Conservation (phyloP, 192 early-diverging fungal genomes). For the Backusella liffmaniae region DNA sequence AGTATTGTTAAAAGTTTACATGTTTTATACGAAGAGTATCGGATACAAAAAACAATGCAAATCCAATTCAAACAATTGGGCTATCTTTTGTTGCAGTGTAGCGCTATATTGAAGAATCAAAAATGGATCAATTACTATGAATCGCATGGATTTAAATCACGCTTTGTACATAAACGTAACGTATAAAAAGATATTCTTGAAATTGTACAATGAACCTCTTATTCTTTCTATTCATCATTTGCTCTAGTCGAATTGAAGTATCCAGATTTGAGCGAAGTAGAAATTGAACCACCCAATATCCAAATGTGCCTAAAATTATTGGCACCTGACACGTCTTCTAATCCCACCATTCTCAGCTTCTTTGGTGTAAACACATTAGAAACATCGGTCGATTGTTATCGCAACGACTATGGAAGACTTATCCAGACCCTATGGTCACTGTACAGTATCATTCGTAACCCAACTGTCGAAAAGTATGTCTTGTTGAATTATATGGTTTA, state of each 20-base stretch:
- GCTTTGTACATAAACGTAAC: not conserved
- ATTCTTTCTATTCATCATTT: not conserved
- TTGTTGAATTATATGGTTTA: not conserved
- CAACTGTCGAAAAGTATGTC: not conserved
- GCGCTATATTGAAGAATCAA: not conserved
- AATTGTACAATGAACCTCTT: no score
- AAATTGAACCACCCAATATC: constrained; percentile 11
- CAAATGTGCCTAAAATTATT: not conserved
- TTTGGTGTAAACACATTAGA: constrained; percentile 3
- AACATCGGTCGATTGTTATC: not conserved
- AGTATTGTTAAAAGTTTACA: constrained; percentile 7
- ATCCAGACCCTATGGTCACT: not conserved
- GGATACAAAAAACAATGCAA: not conserved
- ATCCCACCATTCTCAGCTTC: constrained; percentile 8
- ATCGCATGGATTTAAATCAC: not conserved
- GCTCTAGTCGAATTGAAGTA: not conserved
- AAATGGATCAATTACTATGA: constrained; percentile 15
- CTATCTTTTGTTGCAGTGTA: not conserved
- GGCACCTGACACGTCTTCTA: constrained; percentile 4
- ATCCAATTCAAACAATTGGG: not conserved
- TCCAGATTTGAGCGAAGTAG: not conserved
- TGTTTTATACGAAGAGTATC: constrained; percentile 15
- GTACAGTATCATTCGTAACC: not conserved
- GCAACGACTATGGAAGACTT: not conserved
- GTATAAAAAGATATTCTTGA: not conserved